phyloP scores from a whole-genome alignment of 73 alveolate genomes.

The Paramecium pentaurelia region DNA sequence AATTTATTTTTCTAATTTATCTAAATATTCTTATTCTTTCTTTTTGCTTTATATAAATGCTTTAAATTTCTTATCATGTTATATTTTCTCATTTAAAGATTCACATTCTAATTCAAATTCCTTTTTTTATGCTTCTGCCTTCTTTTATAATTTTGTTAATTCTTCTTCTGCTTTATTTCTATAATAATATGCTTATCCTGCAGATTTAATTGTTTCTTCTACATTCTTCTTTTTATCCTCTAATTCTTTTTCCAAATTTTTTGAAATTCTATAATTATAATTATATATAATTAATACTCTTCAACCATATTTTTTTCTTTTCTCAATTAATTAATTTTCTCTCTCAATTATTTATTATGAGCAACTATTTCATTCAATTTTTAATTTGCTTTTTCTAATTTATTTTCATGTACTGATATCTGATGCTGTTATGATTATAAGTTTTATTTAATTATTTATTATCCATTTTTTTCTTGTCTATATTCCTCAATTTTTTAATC shows the following conservation, averaged over 20 bases:
- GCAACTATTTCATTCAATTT: constrained; percentile 57
- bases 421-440: constrained; percentile 24
- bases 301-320: constrained; percentile 58
- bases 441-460: not conserved
- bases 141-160: constrained; percentile 32
- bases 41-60: constrained; percentile 49
- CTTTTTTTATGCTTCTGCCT: constrained; percentile 44
- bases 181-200: constrained; percentile 61
- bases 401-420: constrained; percentile 53
- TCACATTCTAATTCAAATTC: constrained; percentile 49
- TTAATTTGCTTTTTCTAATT: constrained; percentile 52
- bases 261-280: constrained; percentile 17
- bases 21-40: constrained; percentile 54
- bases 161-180: constrained; percentile 61
- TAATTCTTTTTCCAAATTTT: constrained; percentile 38
- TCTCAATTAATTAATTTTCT: constrained; percentile 50
- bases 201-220: constrained; percentile 50
- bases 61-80: constrained; percentile 55
- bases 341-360: constrained; percentile 44
- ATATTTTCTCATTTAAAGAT: constrained; percentile 55
- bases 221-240: constrained; percentile 55
- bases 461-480: constrained; percentile 48
- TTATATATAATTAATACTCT: not conserved
- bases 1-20: constrained; percentile 48
- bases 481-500: constrained; percentile 35